Evolutionary conservation across 352 stramenopile species (phyloP).

Genomic region (Phytophthora macrochlamydospora): DNA sequence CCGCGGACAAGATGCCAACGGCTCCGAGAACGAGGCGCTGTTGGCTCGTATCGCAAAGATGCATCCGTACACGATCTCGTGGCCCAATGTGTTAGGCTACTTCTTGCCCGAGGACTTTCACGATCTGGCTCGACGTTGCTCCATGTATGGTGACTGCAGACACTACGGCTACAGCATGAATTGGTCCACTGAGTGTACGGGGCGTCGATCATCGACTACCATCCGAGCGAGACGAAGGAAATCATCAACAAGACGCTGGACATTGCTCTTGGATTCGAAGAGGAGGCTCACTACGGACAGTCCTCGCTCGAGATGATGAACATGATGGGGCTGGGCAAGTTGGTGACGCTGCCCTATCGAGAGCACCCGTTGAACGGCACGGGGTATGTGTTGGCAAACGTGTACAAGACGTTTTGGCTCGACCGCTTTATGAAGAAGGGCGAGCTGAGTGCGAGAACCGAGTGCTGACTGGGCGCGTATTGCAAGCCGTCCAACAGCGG

Average conservation of each 20-base stretch:
- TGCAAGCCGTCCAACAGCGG: slow-evolving; percentile 1
- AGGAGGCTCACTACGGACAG: not conserved
- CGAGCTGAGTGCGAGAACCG: not conserved
- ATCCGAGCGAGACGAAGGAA: not conserved
- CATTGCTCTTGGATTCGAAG: slow-evolving; percentile 2
- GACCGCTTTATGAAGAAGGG: slow-evolving; percentile 10
- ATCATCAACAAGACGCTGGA: not conserved
- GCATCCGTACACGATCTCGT: slow-evolving; percentile 18
- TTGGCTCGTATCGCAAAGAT: slow-evolving; percentile 6
- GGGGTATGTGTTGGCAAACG: not conserved
- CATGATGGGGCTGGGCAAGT: slow-evolving; percentile 7
- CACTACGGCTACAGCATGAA: not conserved
- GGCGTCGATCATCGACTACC: slow-evolving; percentile 11
- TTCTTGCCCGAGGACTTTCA: slow-evolving; percentile 13
- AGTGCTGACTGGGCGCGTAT: not conserved
- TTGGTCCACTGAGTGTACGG: slow-evolving; percentile 8
- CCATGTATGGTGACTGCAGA: not conserved
- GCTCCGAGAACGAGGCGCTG: not conserved
- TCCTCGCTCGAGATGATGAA: not conserved
- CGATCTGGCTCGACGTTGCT: not conserved
- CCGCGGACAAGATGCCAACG: not conserved
- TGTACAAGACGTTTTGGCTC: slow-evolving; percentile 3
- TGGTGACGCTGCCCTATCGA: slow-evolving; percentile 8
- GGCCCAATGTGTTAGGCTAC: slow-evolving; percentile 15
- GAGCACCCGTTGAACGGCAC: slow-evolving; percentile 13